phyloP scores from a whole-genome alignment of 1,284 basidiomycete species.

The Ustilago xerochloae region DNA sequence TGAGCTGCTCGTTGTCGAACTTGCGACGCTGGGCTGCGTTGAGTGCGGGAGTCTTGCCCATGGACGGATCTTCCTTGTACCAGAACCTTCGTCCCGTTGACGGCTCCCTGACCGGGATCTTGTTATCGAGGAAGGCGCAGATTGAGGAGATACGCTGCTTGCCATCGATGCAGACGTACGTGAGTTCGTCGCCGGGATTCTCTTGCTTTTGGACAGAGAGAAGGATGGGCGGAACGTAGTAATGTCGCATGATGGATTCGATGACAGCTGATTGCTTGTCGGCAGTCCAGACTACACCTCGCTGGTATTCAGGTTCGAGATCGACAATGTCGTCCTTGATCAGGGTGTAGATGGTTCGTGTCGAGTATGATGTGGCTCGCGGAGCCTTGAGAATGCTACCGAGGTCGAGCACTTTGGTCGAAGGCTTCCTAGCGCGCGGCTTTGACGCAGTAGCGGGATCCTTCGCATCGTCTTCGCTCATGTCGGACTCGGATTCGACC shows the following conservation, averaged over 20 bases:
- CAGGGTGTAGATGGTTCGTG: slow-evolving; percentile 30
- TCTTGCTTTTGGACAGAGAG: slow-evolving; percentile 28
- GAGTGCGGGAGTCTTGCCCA: slow-evolving; percentile 28
- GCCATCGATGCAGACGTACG: slow-evolving; percentile 56
- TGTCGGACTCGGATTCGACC: slow-evolving; percentile 11
- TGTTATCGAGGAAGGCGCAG: slow-evolving; percentile 41
- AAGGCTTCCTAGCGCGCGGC: slow-evolving; percentile 14
- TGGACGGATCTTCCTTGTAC: slow-evolving; percentile 34
- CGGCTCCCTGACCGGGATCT: slow-evolving; percentile 46
- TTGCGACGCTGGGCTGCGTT: slow-evolving; percentile 34
- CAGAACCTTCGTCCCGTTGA: slow-evolving; percentile 30
- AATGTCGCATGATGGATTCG: slow-evolving; percentile 55
- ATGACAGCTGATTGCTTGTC: slow-evolving; percentile 55
- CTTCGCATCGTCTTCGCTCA: slow-evolving; percentile 20
- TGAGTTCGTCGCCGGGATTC: slow-evolving; percentile 5
- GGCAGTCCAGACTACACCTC: slow-evolving; percentile 50
- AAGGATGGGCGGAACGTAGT: slow-evolving; percentile 57
- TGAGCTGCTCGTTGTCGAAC: slow-evolving; percentile 53
- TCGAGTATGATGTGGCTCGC: slow-evolving; percentile 34
- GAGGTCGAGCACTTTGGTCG: slow-evolving; percentile 52
- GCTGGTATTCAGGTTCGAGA: slow-evolving; percentile 58
- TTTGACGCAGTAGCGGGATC: slow-evolving; percentile 3
- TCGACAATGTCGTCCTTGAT: slow-evolving; percentile 44
- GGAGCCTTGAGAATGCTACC: slow-evolving; percentile 35
- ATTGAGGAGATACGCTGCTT: slow-evolving; percentile 57